These are phyloP conservation scores for Lunularia cruciata DNA, from an alignment of 225 moss, liverwort and hornwort genomes.

Conservation along the genomic window DNA sequence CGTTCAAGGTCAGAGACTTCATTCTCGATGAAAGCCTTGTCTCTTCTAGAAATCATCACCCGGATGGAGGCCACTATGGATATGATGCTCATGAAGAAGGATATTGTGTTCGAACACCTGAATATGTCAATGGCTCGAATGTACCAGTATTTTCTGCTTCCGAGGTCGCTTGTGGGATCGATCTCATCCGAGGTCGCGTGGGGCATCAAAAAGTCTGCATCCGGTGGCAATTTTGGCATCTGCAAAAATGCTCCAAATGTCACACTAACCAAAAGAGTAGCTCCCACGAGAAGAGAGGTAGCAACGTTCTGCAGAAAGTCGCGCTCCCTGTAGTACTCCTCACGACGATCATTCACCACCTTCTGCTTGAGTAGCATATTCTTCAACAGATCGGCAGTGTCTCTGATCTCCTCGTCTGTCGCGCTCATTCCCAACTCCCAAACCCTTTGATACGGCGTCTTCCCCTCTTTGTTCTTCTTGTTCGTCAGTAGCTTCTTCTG, in stretches of 20 bases:
- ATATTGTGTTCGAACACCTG: conserved; percentile 8
- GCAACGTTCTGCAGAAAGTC: conserved; percentile 23
- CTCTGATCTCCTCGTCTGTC: background rate
- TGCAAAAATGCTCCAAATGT: conserved; percentile 8
- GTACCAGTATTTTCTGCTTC: conserved; percentile 28
- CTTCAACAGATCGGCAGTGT: conserved; percentile 19
- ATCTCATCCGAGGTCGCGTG: background rate
- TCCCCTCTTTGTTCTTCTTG: conserved; percentile 18
- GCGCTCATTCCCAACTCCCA: background rate
- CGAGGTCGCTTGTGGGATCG: background rate
- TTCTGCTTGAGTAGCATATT: conserved; percentile 20
- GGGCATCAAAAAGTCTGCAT: background rate
- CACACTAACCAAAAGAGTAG: conserved; percentile 12
- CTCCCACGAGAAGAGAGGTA: conserved; percentile 25
- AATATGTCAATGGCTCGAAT: conserved; percentile 22
- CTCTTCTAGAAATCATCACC: conserved; percentile 21
- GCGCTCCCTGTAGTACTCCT: conserved; percentile 14
- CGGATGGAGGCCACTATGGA: conserved; percentile 17
- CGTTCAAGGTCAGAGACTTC: conserved; percentile 14
- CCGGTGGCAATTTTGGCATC: conserved; percentile 12
- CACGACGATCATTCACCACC: conserved; percentile 22
- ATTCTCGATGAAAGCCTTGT: conserved; percentile 3
- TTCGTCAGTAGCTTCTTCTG: conserved; percentile 18
- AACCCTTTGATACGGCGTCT: conserved; percentile 13
- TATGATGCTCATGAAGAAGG: conserved; percentile 26